Percentiles rank a stretch among this genome's conserved stretches.
phyloP scores from a whole-genome alignment of 225 moss, liverwort and hornwort genomes.

The Takakia lepidozioides region DNA sequence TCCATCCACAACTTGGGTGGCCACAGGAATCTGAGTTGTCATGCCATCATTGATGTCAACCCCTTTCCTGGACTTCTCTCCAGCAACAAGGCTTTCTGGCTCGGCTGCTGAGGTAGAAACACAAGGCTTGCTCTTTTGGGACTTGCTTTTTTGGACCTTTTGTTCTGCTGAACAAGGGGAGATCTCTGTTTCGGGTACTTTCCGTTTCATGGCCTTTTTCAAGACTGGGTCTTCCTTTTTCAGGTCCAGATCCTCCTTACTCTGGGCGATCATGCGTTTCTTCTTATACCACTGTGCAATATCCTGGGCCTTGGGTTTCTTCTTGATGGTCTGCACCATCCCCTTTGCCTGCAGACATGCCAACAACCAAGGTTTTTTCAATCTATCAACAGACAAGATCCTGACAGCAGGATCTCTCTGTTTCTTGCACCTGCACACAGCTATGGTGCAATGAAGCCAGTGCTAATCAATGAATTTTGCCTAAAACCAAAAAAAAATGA shows the following conservation, averaged over 20 bases:
- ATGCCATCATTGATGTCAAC: slow-evolving; percentile 7
- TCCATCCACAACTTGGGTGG: slow-evolving; percentile 9
- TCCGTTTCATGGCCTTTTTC: slow-evolving; percentile 27
- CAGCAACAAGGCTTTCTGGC: neutral
- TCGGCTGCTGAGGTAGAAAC: slow-evolving; percentile 3
- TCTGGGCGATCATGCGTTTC: slow-evolving; percentile 28
- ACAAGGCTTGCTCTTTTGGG: slow-evolving; percentile 10
- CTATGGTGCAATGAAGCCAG: no score
- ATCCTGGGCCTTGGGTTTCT: slow-evolving; percentile 68
- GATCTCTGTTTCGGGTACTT: slow-evolving; percentile 21
- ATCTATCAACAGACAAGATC: no score
- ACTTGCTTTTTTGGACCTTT: slow-evolving; percentile 14
- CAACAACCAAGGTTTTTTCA: slow-evolving; percentile 44
- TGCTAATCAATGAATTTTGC: no score
- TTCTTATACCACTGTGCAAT: slow-evolving; percentile 71
- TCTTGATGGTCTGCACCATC: slow-evolving; percentile 42
- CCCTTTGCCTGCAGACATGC: slow-evolving; percentile 32
- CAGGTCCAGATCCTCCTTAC: slow-evolving; percentile 12
- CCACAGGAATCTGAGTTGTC: slow-evolving; percentile 6
- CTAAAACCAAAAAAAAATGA: no score
- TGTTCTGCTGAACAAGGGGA: slow-evolving; percentile 3
- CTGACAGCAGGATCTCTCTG: no score
- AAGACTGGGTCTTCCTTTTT: slow-evolving; percentile 9
- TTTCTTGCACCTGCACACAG: no score
- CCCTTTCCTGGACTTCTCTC: slow-evolving; percentile 2